Percentiles rank a stretch among this genome's conserved stretches.
phyloP scores from a whole-genome alignment of 2,329 filamentous ascomycete genomes.

The Pyrenochaeta sp. region DNA sequence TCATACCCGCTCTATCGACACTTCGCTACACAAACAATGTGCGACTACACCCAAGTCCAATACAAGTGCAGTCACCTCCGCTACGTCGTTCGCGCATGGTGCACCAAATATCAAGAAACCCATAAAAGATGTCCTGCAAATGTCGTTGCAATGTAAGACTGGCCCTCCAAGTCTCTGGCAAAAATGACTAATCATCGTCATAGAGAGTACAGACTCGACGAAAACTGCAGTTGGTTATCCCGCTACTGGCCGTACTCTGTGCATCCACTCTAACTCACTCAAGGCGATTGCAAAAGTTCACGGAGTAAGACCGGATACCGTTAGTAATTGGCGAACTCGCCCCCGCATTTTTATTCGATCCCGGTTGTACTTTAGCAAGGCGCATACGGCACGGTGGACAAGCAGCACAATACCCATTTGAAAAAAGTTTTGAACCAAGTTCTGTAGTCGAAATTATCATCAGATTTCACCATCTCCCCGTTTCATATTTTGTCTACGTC shows the following conservation, averaged over 20 bases:
- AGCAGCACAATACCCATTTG: constrained; percentile 46
- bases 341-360: constrained; percentile 15
- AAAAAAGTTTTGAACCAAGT: constrained; percentile 26
- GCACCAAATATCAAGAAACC: constrained; percentile 62
- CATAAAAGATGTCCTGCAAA: constrained; percentile 65
- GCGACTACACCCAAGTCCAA: constrained; percentile 67
- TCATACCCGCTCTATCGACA: constrained; percentile 5
- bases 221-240: constrained; percentile 55
- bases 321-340: constrained; percentile 4
- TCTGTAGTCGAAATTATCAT: constrained; percentile 39
- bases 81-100: constrained; percentile 66
- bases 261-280: constrained; percentile 17
- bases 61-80: constrained; percentile 65
- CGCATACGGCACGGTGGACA: constrained; percentile 36
- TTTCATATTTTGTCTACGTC: background rate
- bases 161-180: background rate
- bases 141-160: constrained; percentile 60
- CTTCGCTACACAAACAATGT: constrained; percentile 54
- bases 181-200: constrained; percentile 15
- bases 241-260: background rate
- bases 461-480: constrained; percentile 20
- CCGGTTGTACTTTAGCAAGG: constrained; percentile 36
- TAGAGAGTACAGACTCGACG: constrained; percentile 58
- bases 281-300: constrained; percentile 46
- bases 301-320: constrained; percentile 22